Percentiles rank a stretch among this genome's conserved stretches.
These are phyloP conservation scores for Agrocybe chaxingu DNA, from an alignment of 768 basidiomycete species.

Conservation along the genomic window DNA sequence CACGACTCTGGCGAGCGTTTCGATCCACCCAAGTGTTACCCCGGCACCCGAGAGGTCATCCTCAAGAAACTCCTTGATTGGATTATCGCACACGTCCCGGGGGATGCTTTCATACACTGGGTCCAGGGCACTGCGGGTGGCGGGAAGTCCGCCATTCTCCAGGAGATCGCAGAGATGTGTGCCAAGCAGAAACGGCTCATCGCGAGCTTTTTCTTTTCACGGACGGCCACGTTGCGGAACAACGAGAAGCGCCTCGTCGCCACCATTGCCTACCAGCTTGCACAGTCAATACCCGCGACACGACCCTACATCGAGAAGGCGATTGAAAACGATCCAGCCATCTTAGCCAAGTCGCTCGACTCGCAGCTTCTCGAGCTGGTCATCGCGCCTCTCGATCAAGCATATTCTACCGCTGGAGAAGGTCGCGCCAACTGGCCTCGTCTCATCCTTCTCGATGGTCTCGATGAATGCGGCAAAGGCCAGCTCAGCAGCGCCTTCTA, in stretches of 20 bases:
- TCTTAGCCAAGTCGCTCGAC: conserved; percentile 7
- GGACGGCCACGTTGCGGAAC: background rate
- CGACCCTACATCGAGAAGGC: conserved; percentile 5
- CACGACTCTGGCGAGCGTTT: conserved; percentile 13
- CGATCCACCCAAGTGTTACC: conserved; percentile 12
- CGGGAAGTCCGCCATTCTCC: conserved; percentile 2
- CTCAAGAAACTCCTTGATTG: conserved; percentile 1
- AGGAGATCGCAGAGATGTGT: background rate
- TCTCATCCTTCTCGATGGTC: conserved; percentile 3
- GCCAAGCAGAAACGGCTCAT: background rate
- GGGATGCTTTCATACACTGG: background rate
- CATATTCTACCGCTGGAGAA: background rate
- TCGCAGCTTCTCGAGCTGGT: conserved; percentile 3
- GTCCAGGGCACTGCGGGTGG: conserved; percentile 2
- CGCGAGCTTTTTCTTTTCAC: conserved; percentile 5
- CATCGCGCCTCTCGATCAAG: background rate
- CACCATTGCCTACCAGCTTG: conserved; percentile 4
- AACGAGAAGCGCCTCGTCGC: background rate
- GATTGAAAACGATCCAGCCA: conserved; percentile 3
- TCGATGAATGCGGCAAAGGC: conserved; percentile 1
- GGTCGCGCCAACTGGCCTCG: background rate
- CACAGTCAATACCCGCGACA: background rate
- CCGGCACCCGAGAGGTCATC: conserved; percentile 7
- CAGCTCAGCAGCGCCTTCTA: too few relatives aligned
- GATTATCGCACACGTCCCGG: background rate